Evolutionary conservation across 2,329 filamentous ascomycete species (phyloP), one percentile per base, ranked within the genome.

Genomic region (Epichloe uncinata): DNA sequence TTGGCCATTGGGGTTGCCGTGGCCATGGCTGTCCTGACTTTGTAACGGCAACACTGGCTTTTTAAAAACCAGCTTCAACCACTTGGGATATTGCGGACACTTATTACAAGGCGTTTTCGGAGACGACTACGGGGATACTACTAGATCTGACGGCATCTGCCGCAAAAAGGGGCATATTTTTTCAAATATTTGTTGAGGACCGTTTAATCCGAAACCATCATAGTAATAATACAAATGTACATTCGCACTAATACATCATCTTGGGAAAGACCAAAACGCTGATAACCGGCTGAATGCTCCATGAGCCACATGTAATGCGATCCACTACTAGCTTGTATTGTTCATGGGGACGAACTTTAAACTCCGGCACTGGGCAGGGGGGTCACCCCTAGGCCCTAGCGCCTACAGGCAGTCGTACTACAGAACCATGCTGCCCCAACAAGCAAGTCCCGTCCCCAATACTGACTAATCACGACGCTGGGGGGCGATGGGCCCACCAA

Each of bases 1-100:
- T 18, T 56, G 22, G 54, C 49, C 7, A 40, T 55, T 47, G 51
- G 49, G 3, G 18, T 51, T 30, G 53, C 48, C 5, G 42, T 53
- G n/a, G 42, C 35, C 18, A n/a, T 56, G 41, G 45, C 50, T n/a
- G 48, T 46, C 9, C 11, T 53, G 47, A 47, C 42, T 42, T 41
- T 54, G 22, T 54, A 47, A 47, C 35, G 18, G 5, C 47, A 5
- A 12, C 8, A 20, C 9, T 3, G 13, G 33, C 22, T 35, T 3
- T 13, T 33, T 15, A 13, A 9, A 20, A 16, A 45, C 12, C 8
- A n/a, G 4, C 16, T 12, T 20, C 16, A 18, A 36, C 12, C 2
- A 13, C 34, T 36, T 20, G 11, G 20, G 11, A n/a, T 11, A 16
- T 42, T 22, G 26, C 3, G 15, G 20, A 12, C 16, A 16, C 20